Evolutionary conservation across 73 alveolate species (phyloP).

Genomic region (Paramecium sonneborni): DNA sequence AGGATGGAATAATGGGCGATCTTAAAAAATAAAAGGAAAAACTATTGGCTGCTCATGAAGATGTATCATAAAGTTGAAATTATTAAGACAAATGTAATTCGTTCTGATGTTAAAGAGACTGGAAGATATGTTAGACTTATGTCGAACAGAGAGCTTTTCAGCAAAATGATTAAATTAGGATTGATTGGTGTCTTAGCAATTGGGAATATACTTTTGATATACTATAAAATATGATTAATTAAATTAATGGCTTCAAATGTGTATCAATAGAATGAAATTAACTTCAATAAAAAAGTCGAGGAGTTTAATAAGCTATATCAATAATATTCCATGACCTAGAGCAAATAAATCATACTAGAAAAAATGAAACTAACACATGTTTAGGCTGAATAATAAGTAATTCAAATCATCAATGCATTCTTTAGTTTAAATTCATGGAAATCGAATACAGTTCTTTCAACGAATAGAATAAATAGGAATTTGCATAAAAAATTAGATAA

Average conservation of each 20-base stretch:
- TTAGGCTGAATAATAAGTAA: background rate
- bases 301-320: background rate
- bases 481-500: background rate
- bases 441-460: background rate
- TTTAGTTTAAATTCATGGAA: constrained; percentile 35
- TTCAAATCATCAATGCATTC: background rate
- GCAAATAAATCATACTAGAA: background rate
- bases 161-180: background rate
- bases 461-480: background rate
- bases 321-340: background rate
- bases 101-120: background rate
- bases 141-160: background rate
- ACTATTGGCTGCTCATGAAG: background rate
- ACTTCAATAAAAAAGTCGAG: background rate
- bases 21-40: background rate
- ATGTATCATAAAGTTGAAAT: background rate
- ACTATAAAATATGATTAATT: background rate
- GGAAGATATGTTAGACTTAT: background rate
- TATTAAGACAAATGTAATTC: background rate
- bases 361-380: background rate
- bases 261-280: background rate
- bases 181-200: background rate
- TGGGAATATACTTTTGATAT: background rate
- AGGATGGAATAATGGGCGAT: background rate
- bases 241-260: background rate